Evolutionary conservation across 2,329 filamentous ascomycete species (phyloP).

Genomic region (Colletotrichum horii): DNA sequence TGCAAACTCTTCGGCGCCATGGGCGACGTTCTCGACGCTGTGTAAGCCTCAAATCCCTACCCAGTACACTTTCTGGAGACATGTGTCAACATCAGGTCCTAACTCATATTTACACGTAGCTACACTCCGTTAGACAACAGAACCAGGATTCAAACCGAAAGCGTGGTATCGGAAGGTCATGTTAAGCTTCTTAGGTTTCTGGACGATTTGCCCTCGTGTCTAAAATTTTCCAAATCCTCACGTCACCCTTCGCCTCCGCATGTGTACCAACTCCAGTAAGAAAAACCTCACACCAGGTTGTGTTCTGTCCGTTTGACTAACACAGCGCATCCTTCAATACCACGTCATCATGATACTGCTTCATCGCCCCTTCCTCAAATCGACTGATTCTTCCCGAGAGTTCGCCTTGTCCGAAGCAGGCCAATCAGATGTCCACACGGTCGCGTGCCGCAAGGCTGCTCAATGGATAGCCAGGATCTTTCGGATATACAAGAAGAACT

Average conservation of each 20-base stretch:
- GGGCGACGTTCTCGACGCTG: not conserved
- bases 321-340: not conserved
- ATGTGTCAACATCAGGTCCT: rapidly evolving
- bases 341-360: not conserved
- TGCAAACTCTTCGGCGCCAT: not conserved
- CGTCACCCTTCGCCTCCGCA: not conserved
- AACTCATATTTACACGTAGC: not conserved
- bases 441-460: not conserved
- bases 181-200: not conserved
- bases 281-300: rapidly evolving
- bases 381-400: not conserved
- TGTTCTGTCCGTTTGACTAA: not conserved
- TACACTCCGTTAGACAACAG: not conserved
- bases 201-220: not conserved
- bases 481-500: not conserved
- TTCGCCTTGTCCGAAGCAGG: not conserved
- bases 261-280: not conserved
- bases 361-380: not conserved
- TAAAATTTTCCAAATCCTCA: not conserved
- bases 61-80: not conserved
- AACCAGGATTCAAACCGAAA: not conserved
- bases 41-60: not conserved
- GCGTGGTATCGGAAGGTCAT: not conserved
- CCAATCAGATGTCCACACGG: not conserved
- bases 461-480: not conserved